phyloP scores from a whole-genome alignment of 108 stramenopile species.

The Aureococcus anophagefferens region DNA sequence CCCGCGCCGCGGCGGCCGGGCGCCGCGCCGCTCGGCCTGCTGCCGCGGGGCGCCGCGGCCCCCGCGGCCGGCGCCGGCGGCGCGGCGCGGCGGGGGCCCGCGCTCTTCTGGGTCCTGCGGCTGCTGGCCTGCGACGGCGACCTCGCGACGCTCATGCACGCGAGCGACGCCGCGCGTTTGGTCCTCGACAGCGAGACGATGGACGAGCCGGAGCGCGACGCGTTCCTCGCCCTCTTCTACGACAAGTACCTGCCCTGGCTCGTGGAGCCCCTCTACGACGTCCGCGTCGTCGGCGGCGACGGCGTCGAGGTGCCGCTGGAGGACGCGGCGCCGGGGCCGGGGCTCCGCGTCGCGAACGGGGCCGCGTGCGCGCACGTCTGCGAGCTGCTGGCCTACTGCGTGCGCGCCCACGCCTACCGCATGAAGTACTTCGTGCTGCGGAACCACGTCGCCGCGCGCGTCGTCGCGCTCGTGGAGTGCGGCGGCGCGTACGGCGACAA shows the following conservation, averaged over 20 bases:
- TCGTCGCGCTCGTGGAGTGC: constrained; percentile 25
- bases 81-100: background rate
- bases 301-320: constrained; percentile 5
- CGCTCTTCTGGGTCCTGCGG: background rate
- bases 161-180: constrained; percentile 23
- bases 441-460: constrained; percentile 28
- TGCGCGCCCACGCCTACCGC: constrained; percentile 38
- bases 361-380: constrained; percentile 14
- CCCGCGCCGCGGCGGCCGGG: too few relatives aligned
- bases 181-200: constrained; percentile 34
- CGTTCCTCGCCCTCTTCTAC: constrained; percentile 33
- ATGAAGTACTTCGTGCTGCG: constrained; percentile 45
- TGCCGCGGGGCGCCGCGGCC: constrained; percentile 8
- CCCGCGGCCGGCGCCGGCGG: background rate
- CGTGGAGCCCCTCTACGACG: constrained; percentile 26
- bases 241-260: constrained; percentile 39
- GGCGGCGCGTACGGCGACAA: constrained; percentile 9
- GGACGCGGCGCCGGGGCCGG: background rate
- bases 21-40: constrained; percentile 1
- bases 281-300: constrained; percentile 1
- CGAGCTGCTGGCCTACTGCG: constrained; percentile 37
- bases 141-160: constrained; percentile 1
- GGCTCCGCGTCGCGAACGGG: background rate
- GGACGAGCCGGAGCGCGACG: constrained; percentile 34
- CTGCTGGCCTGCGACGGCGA: background rate